phyloP scores from a whole-genome alignment of 352 stramenopile genomes.

The Globisporangium iwayamae region DNA sequence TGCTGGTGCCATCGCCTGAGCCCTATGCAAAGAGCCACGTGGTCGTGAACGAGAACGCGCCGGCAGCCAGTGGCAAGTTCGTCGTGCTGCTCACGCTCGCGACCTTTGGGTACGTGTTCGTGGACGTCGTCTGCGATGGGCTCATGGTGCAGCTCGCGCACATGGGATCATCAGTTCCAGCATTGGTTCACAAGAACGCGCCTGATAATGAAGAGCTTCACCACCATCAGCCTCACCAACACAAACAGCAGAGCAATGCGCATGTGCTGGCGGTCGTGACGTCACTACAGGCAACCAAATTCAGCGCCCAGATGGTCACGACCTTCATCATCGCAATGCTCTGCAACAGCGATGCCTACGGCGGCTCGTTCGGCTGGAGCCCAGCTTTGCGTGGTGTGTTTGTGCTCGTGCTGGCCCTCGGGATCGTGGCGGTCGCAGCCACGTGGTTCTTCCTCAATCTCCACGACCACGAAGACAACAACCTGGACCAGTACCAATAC shows the following conservation, averaged over 20 bases:
- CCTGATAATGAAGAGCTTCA: background rate
- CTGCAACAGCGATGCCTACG: conserved; percentile 51
- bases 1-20: conserved; percentile 25
- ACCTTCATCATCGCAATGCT: conserved; percentile 46
- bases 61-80: conserved; percentile 35
- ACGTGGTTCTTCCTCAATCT: conserved; percentile 41
- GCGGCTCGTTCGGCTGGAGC: conserved; percentile 46
- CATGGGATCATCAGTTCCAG: background rate
- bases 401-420: conserved; percentile 30
- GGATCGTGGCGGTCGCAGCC: conserved; percentile 15
- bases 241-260: background rate
- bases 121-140: conserved; percentile 38
- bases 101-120: conserved; percentile 47
- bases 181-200: background rate
- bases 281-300: conserved; percentile 34
- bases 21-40: conserved; percentile 35
- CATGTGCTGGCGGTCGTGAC: conserved; percentile 22
- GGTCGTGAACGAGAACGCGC: conserved; percentile 36
- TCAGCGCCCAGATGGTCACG: conserved; percentile 32
- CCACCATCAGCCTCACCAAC: background rate
- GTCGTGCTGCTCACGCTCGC: conserved; percentile 46
- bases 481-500: background rate
- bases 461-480: conserved; percentile 23
- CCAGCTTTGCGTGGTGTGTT: conserved; percentile 44
- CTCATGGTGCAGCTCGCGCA: conserved; percentile 46